These are phyloP conservation scores for Calonectria pseudoreteaudii DNA, from an alignment of 2,329 filamentous ascomycete genomes.

Conservation along the genomic window DNA sequence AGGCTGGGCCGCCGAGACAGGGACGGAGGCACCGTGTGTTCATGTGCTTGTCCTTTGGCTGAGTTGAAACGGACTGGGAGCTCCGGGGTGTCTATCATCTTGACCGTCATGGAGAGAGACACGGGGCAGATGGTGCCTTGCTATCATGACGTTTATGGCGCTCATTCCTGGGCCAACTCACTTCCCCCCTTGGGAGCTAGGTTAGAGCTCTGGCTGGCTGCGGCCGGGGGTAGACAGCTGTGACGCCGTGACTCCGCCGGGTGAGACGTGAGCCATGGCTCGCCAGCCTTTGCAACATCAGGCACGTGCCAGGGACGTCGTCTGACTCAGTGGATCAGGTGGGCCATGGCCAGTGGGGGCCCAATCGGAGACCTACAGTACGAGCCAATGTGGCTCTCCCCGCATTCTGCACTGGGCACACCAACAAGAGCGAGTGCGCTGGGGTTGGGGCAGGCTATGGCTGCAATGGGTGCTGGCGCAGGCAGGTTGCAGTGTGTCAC, in stretches of 20 bases:
- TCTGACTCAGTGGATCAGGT: conserved; percentile 47
- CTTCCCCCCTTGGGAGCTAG: conserved; percentile 7
- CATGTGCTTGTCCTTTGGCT: neutral
- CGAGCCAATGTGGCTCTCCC: conserved; percentile 31
- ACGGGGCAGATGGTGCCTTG: conserved; percentile 6
- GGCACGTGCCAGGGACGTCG: conserved; percentile 47
- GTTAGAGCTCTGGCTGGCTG: conserved; percentile 10
- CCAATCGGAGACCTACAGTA: conserved; percentile 40
- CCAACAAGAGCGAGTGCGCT: neutral
- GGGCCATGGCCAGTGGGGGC: conserved; percentile 37
- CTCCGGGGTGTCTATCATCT: neutral
- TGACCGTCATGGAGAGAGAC: neutral
- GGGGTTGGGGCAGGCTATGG: neutral
- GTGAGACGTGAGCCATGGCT: conserved; percentile 18
- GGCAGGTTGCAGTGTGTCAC: conserved; percentile 10
- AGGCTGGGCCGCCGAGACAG: conserved; percentile 2
- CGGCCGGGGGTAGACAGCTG: neutral
- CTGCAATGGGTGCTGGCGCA: neutral
- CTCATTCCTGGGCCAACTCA: conserved; percentile 5
- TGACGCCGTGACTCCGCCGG: conserved; percentile 10
- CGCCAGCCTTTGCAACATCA: conserved; percentile 27
- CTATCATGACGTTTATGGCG: conserved; percentile 5
- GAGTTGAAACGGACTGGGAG: neutral
- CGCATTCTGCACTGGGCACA: conserved; percentile 42
- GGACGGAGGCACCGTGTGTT: neutral